Conservation (phyloP, 129 eudicot genomes). For the Escallonia rubra region DNA sequence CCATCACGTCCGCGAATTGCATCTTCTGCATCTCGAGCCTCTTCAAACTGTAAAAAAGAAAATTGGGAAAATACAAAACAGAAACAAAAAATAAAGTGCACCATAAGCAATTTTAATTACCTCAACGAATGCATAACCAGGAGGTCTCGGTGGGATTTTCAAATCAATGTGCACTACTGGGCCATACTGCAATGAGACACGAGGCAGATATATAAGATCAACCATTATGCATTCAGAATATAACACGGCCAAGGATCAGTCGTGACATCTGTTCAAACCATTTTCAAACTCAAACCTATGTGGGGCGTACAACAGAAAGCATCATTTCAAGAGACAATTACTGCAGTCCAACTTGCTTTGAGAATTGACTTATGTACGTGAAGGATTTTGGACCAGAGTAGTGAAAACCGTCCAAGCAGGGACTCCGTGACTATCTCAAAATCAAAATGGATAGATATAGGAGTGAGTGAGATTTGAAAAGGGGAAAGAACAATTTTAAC, state of each 20-base stretch:
- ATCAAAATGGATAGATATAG: no score
- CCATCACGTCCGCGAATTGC: slow-evolving; percentile 97
- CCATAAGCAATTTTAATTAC: slow-evolving; percentile 29
- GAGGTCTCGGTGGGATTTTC: slow-evolving; percentile 97
- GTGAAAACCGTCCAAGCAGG: no score
- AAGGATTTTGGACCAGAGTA: no score
- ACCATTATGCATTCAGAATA: background rate
- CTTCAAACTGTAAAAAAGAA: slow-evolving; percentile 58
- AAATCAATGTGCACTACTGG: slow-evolving; percentile 79
- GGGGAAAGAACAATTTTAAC: no score
- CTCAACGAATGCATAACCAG: slow-evolving; percentile 97
- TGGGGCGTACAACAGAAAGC: background rate
- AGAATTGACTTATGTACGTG: no score
- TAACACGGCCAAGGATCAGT: no score
- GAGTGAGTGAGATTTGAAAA: no score
- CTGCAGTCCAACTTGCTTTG: no score
- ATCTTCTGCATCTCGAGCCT: slow-evolving; percentile 91
- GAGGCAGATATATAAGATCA: slow-evolving; percentile 2
- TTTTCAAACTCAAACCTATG: background rate
- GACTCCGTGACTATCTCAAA: no score
- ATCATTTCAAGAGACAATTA: no score
- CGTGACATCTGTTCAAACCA: no score
- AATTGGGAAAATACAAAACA: background rate
- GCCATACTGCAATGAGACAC: slow-evolving; percentile 64
- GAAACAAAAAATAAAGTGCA: background rate